Base-by-base conservation (phyloP, 768 basidiomycete genomes). In the Exidia glandulosa region DNA sequence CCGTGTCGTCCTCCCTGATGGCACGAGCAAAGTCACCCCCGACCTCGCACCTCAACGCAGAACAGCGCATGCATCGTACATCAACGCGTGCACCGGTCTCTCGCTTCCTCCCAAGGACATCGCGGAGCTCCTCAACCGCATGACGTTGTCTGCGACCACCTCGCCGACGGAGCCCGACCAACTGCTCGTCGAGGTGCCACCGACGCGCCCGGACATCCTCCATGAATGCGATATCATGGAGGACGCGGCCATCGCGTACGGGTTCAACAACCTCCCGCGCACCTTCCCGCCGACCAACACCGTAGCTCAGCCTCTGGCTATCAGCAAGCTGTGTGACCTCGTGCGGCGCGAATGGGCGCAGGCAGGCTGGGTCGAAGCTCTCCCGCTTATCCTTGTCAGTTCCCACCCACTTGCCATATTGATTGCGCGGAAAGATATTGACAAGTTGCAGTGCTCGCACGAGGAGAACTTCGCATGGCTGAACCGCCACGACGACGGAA, bases 161-260 rank as follows among this genome's bases (percentile, higher is more conserved):
- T 85, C 86, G 2, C 60, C 80, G 2, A 70, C 73, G 30, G 68
- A 73, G n/a, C 55, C 69, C 0, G 94, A 97, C 66, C 79, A 83
- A 65, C 77, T 99, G 47, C 66, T 79, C 19, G 86, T 98, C 30
- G 75, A 82, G 33, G 79, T 99, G 54, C 95, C 96, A 3, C 79
- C 89, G n/a, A 97, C 94, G n/a, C 84, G 96, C 36, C 94, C 96
- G 1, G 96, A 99, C 69, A 97, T 99, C 64, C 76, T 99, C 59
- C 96, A 99, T 70, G 94, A 98, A 71, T 96, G 94, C 68, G 96
- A 99, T 70, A 82, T 98, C 69, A 89, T 99, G 86, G 96, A 99
- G 70, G 96, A 99, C 64, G 92, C 88, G 2, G 96, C 96, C 10
- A 90, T 99, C 64, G 96, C 94, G 1, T 96, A 94, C 69, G 96